phyloP scores from a whole-genome alignment of 2,329 filamentous ascomycete species.

The Monosporascus sp. region DNA sequence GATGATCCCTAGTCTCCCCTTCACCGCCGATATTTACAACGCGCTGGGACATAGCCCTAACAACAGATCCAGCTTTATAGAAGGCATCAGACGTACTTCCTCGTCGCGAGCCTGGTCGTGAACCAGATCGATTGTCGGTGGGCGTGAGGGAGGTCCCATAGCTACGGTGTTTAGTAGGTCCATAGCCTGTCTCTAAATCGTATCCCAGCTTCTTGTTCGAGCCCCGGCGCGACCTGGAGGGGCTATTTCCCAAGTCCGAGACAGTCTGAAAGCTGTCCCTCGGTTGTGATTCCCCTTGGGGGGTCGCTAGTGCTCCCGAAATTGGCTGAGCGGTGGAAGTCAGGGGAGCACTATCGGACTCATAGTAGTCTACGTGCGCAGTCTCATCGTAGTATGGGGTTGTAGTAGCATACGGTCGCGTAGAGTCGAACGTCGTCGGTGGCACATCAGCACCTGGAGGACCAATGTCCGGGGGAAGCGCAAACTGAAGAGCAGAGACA shows the following conservation, averaged over 20 bases:
- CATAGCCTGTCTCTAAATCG: slow-evolving; percentile 53
- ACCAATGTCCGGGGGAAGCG: slow-evolving; percentile 48
- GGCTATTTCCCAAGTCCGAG: slow-evolving; percentile 47
- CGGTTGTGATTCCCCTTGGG: slow-evolving; percentile 34
- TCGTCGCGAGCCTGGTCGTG: slow-evolving; percentile 58
- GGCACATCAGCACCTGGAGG: slow-evolving; percentile 23
- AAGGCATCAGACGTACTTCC: slow-evolving; percentile 60
- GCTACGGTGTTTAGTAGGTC: slow-evolving; percentile 46
- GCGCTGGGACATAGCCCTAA: slow-evolving; percentile 88
- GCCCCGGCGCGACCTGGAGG: slow-evolving; percentile 39
- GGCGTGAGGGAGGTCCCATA: slow-evolving; percentile 54
- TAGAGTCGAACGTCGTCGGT: slow-evolving; percentile 19
- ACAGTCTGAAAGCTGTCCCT: slow-evolving; percentile 55
- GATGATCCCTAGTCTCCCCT: slow-evolving; percentile 73
- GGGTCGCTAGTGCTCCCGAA: slow-evolving; percentile 41
- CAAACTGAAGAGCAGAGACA: slow-evolving; percentile 46
- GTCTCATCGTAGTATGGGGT: slow-evolving; percentile 39
- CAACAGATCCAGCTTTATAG: slow-evolving; percentile 66
- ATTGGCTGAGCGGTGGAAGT: slow-evolving; percentile 53
- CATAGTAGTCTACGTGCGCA: slow-evolving; percentile 36
- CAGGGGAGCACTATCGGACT: slow-evolving; percentile 56
- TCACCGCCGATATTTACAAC: slow-evolving; percentile 97
- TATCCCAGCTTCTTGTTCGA: slow-evolving; percentile 48
- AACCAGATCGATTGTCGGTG: slow-evolving; percentile 43
- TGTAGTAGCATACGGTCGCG: slow-evolving; percentile 27